Percentiles rank a stretch among this genome's conserved stretches.
Evolutionary conservation across 257 asterid genomes (phyloP).

Genomic region (Henckelia pumila): DNA sequence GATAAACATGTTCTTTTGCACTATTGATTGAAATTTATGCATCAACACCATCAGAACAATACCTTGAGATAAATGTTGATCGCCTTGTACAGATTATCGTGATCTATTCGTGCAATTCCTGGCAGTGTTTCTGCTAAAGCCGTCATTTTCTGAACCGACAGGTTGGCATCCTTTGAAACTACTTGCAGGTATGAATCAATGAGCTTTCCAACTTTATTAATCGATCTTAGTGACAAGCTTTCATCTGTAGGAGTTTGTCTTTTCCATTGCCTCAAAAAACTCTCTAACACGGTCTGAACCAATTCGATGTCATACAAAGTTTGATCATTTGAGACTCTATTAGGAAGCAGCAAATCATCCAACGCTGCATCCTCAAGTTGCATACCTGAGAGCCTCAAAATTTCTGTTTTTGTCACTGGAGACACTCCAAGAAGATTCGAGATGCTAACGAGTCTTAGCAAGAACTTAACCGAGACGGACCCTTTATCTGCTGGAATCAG

Average conservation of each 20-base stretch:
- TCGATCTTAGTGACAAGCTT: conserved; percentile 27
- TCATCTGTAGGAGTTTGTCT: conserved; percentile 36
- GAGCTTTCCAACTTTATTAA: conserved; percentile 46
- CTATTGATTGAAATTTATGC: background rate
- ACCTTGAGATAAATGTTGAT: conserved; percentile 66
- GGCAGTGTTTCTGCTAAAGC: conserved; percentile 66
- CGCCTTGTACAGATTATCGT: conserved; percentile 68
- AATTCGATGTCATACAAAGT: conserved; percentile 41
- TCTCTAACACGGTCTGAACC: conserved; percentile 50
- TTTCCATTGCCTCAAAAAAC: conserved; percentile 56
- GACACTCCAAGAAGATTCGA: conserved; percentile 45
- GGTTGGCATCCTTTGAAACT: conserved; percentile 46
- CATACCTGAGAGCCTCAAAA: conserved; percentile 50
- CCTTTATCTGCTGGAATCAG: conserved; percentile 62
- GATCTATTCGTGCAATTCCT: conserved; percentile 54
- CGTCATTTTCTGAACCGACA: conserved; percentile 43
- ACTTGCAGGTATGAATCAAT: conserved; percentile 61
- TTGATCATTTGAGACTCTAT: conserved; percentile 21
- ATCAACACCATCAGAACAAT: background rate
- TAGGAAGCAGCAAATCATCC: conserved; percentile 48
- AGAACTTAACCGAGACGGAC: conserved; percentile 62
- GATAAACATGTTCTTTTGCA: background rate
- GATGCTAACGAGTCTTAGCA: conserved; percentile 49
- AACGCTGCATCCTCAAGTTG: conserved; percentile 60
- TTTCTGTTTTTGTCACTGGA: conserved; percentile 53